Evolutionary conservation across 1,284 basidiomycete species (phyloP).

Genomic region (Cryptococcus sp.): DNA sequence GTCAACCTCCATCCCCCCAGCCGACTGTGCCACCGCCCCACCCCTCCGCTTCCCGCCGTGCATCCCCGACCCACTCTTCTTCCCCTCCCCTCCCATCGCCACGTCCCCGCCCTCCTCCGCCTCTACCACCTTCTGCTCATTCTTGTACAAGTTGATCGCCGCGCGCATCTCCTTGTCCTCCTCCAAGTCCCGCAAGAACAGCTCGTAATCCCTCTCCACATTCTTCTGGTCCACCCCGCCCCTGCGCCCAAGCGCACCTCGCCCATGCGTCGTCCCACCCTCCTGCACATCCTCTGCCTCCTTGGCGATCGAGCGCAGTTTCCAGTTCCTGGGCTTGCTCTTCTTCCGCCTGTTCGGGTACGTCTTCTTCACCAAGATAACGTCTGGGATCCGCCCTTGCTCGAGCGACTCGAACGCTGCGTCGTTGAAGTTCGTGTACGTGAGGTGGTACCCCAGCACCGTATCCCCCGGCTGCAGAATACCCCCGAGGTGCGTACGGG

Average conservation of each 20-base stretch:
- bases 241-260: constrained; percentile 82
- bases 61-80: constrained; percentile 54
- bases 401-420: constrained; percentile 76
- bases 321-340: constrained; percentile 79
- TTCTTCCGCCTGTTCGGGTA: constrained; percentile 95
- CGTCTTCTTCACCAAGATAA: constrained; percentile 91
- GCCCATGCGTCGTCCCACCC: constrained; percentile 55
- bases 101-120: constrained; percentile 49
- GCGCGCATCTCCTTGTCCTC: constrained; percentile 92
- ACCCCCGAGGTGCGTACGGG: constrained; percentile 90
- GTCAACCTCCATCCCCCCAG: constrained; percentile 69
- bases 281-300: constrained; percentile 77
- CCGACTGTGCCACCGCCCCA: constrained; percentile 50
- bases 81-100: constrained; percentile 48
- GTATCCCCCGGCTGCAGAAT: constrained; percentile 95
- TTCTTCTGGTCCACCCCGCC: constrained; percentile 89
- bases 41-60: constrained; percentile 56
- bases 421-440: constrained; percentile 89
- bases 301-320: constrained; percentile 88
- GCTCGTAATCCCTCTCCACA: constrained; percentile 94
- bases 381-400: constrained; percentile 75
- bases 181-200: constrained; percentile 92
- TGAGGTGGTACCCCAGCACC: constrained; percentile 84
- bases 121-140: constrained; percentile 18
- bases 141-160: constrained; percentile 84